Percentiles rank a stretch among this genome's conserved stretches.
These are phyloP conservation scores for Vinca major DNA, from an alignment of 305 asterid species.

Conservation along the genomic window DNA sequence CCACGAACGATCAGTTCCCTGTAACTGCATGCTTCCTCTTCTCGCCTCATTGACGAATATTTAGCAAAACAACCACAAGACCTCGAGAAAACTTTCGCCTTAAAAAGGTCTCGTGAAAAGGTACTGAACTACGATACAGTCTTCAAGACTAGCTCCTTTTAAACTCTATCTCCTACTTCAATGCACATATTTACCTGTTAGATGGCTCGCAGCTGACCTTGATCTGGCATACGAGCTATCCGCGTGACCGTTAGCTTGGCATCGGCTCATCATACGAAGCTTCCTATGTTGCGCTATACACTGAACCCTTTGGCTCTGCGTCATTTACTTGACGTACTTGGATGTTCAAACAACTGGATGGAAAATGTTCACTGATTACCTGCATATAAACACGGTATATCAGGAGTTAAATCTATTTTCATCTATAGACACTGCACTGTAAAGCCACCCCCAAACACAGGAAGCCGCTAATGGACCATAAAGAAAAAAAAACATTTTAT, in stretches of 20 bases:
- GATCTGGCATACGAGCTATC: background rate
- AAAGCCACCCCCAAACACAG: background rate
- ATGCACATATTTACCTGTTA: constrained; percentile 9
- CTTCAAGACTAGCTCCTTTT: background rate
- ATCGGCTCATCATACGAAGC: constrained; percentile 16
- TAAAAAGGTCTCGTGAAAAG: background rate
- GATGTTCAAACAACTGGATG: constrained; percentile 21
- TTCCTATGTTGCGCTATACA: constrained; percentile 17
- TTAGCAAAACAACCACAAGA: background rate
- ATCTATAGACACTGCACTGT: background rate
- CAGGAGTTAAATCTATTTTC: constrained; percentile 2
- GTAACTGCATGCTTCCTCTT: background rate
- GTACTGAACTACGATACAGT: background rate
- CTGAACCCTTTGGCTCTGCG: constrained; percentile 12
- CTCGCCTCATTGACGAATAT: background rate
- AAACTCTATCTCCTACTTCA: constrained; percentile 10
- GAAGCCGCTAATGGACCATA: background rate
- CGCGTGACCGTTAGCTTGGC: constrained; percentile 20
- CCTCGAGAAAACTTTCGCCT: background rate
- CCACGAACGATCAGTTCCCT: background rate
- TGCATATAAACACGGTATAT: constrained; percentile 17
- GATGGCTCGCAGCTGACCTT: background rate
- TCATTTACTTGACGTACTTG: constrained; percentile 22
- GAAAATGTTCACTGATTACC: constrained; percentile 26
- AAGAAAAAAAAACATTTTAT: background rate